phyloP scores from a whole-genome alignment of 495 filamentous ascomycete species.

The Aspergillus sparsus region DNA sequence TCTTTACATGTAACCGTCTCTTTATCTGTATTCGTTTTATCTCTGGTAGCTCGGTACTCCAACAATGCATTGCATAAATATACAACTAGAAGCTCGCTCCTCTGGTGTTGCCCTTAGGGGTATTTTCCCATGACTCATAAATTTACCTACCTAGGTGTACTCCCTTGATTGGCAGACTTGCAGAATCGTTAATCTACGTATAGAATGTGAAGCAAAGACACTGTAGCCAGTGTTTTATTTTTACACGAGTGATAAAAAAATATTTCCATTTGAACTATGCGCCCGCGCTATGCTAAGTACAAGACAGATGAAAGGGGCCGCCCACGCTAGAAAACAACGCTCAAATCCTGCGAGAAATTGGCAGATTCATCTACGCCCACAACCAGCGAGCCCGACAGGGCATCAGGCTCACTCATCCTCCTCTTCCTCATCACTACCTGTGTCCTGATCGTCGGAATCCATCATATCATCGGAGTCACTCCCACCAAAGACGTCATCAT shows the following conservation, averaged over 20 bases:
- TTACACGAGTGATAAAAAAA: neutral
- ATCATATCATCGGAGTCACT: slow-evolving; percentile 63
- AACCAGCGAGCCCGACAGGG: neutral
- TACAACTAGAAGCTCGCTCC: neutral
- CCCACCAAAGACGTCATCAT: slow-evolving; percentile 76
- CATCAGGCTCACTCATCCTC: slow-evolving; percentile 39
- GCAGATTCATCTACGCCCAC: neutral
- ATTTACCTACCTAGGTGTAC: neutral
- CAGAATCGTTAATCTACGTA: too few relatives aligned
- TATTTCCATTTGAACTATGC: slow-evolving; percentile 10
- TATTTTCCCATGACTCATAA: neutral
- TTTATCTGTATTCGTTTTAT: slow-evolving; percentile 14
- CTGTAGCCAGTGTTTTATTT: too few relatives aligned
- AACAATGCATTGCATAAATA: slow-evolving; percentile 9
- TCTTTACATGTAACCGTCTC: slow-evolving; percentile 3
- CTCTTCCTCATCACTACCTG: slow-evolving; percentile 58
- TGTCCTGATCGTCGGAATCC: slow-evolving; percentile 52
- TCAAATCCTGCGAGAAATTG: neutral
- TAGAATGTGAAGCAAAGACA: too few relatives aligned
- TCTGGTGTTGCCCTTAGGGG: too few relatives aligned
- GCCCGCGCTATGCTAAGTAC: slow-evolving; percentile 20
- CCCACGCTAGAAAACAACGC: neutral
- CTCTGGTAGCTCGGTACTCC: slow-evolving; percentile 18
- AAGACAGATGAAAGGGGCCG: neutral
- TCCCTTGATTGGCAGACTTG: too few relatives aligned